Evolutionary conservation across 2,329 filamentous ascomycete species (phyloP), one percentile per base, ranked within the genome.

Genomic region (Paraphaeosphaeria sporulosa): DNA sequence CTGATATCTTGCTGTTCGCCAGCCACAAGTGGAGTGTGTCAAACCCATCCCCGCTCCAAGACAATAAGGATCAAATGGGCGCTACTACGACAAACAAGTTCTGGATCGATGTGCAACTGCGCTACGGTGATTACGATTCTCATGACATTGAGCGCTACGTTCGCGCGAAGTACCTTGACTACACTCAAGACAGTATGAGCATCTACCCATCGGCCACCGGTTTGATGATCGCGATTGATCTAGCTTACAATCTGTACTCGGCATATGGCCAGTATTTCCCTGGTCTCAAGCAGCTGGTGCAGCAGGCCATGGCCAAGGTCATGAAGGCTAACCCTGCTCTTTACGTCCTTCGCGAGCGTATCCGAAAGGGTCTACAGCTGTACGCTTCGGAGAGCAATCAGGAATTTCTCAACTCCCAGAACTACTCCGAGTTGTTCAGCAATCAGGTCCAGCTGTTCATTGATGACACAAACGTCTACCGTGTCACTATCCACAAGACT

Each of bases 1-100:
- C 96, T 4, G 95, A 99, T 78, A 97, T 99, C 64, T 85, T 98
- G 57, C 86, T 99, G 10, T 99, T 99, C 74, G 94, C 95, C 40
- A 96, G 91, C 65, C 95, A 98, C 82, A 99, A 98, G 79, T 99
- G 96, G 96, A 98, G 96, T 64, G 94, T 99, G 55, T 97, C 94
- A 0, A 86, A 92, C 2, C 96, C 95, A 1, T 98, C 94, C 3
- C 87, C 97, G 69, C 83, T 99, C 3, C 97, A 96, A 75, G 95
- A 99, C 71, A 97, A 93, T 54, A 98, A 98, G 82, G 95, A 99
- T 75, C 88, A 91, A 19, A 96, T 98, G 75, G 94, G 96, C 74
- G 85, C 93, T 2, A 96, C 92, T 0, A 96, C 94, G 0, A 97
- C 95, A 2, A 98, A 97, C 85, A 99, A 99, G 78, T 99, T 99